phyloP scores from a whole-genome alignment of 2,329 filamentous ascomycete genomes.

The Cladosporium phlei region DNA sequence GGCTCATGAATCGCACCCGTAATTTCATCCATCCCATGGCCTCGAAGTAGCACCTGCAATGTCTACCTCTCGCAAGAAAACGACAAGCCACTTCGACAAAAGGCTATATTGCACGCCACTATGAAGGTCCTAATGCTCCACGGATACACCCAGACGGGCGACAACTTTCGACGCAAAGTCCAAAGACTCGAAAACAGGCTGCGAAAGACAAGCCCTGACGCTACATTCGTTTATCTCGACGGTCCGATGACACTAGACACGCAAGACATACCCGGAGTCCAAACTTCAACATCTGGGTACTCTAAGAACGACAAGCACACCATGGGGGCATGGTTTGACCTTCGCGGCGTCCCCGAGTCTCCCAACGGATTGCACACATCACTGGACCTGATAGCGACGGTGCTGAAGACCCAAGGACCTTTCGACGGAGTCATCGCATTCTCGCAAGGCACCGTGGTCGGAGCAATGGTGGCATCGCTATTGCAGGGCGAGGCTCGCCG shows the following conservation, averaged over 20 bases:
- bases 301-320: background rate
- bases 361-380: background rate
- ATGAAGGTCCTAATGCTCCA: conserved; percentile 2
- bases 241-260: background rate
- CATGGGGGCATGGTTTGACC: background rate
- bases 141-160: conserved; percentile 2
- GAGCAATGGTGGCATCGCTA: background rate
- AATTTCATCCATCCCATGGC: too few relatives aligned
- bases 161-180: background rate
- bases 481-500: background rate
- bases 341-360: background rate
- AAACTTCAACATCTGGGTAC: background rate
- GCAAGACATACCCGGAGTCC: background rate
- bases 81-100: too few relatives aligned
- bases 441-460: conserved; percentile 1
- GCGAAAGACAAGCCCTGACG: background rate
- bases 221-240: background rate
- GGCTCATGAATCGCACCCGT: too few relatives aligned
- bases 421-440: background rate
- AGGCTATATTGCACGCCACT: too few relatives aligned
- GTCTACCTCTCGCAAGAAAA: too few relatives aligned
- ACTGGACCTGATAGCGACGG: background rate
- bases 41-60: too few relatives aligned
- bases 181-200: background rate
- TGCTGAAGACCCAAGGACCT: background rate